Conservation (phyloP, 1,284 basidiomycete species). For the Nidula niveotomentosa region DNA sequence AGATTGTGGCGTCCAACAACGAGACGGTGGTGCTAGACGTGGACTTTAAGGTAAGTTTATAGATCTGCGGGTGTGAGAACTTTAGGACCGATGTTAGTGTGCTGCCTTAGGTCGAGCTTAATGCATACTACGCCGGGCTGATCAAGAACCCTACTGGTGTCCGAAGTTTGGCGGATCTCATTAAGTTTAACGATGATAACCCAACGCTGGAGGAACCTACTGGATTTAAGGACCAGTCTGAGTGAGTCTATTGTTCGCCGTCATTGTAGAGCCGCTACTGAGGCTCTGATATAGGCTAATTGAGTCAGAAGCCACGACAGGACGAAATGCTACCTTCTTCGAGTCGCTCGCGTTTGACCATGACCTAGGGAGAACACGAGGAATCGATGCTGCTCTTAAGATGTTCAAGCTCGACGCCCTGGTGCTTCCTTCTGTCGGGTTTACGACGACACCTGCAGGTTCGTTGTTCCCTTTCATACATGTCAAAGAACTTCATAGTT, state of each 20-base stretch:
- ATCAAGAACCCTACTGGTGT: conserved; percentile 53
- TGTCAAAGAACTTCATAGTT: neutral
- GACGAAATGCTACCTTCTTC: conserved; percentile 47
- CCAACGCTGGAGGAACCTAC: conserved; percentile 47
- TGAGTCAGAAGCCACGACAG: conserved; percentile 43
- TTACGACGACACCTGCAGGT: conserved; percentile 39
- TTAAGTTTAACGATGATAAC: conserved; percentile 52
- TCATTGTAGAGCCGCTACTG: conserved; percentile 1
- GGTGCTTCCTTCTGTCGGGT: conserved; percentile 52
- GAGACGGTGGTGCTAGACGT: conserved; percentile 51
- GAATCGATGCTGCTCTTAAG: conserved; percentile 58
- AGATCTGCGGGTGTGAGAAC: neutral
- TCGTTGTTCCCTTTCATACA: neutral
- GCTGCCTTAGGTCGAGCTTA: conserved; percentile 42
- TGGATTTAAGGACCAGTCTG: conserved; percentile 46
- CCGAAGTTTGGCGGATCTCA: conserved; percentile 50
- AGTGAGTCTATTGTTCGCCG: conserved; percentile 21
- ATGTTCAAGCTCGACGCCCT: conserved; percentile 55
- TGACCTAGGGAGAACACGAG: conserved; percentile 50
- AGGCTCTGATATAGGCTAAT: conserved; percentile 35
- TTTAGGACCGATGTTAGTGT: neutral
- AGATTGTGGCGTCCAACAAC: conserved; percentile 47
- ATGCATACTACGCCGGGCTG: conserved; percentile 43
- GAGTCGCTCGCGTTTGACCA: conserved; percentile 47
- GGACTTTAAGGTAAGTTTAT: conserved; percentile 53